Percentiles rank a stretch among this genome's conserved stretches.
Evolutionary conservation across 257 asterid genomes (phyloP).

Genomic region (Dorcoceras hygrometricum): DNA sequence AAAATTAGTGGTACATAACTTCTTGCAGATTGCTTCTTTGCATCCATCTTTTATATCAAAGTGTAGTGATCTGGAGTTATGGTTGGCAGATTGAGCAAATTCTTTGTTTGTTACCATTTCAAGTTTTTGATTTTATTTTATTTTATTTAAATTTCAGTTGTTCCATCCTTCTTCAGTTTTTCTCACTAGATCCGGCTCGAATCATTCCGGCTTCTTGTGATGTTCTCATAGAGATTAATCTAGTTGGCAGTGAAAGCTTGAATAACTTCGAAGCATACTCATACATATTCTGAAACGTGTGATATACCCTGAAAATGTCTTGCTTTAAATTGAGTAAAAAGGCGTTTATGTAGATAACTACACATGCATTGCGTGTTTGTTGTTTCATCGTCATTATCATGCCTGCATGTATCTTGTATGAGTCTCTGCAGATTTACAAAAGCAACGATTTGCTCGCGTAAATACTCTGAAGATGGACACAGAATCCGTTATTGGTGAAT

Average conservation of each 20-base stretch:
- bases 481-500: slow-evolving; percentile 50
- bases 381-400: neutral
- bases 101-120: neutral
- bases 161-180: neutral
- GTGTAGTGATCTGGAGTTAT: neutral
- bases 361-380: neutral
- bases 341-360: neutral
- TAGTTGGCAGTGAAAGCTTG: neutral
- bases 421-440: slow-evolving; percentile 52
- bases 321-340: neutral
- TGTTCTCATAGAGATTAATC: too few species aligned
- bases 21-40: slow-evolving; percentile 2
- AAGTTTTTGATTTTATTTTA: slow-evolving; percentile 8
- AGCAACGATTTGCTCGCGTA: slow-evolving; percentile 91
- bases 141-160: neutral
- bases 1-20: slow-evolving; percentile 45
- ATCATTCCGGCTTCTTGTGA: neutral
- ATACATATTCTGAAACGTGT: neutral
- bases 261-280: neutral
- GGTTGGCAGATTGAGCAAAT: neutral
- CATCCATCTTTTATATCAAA: neutral
- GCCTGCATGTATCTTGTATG: neutral
- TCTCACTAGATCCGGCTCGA: too few species aligned
- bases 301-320: neutral
- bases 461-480: slow-evolving; percentile 75